Base-by-base conservation (phyloP, 2,329 filamentous ascomycete genomes). In the Sarocladiaceae sp. region DNA sequence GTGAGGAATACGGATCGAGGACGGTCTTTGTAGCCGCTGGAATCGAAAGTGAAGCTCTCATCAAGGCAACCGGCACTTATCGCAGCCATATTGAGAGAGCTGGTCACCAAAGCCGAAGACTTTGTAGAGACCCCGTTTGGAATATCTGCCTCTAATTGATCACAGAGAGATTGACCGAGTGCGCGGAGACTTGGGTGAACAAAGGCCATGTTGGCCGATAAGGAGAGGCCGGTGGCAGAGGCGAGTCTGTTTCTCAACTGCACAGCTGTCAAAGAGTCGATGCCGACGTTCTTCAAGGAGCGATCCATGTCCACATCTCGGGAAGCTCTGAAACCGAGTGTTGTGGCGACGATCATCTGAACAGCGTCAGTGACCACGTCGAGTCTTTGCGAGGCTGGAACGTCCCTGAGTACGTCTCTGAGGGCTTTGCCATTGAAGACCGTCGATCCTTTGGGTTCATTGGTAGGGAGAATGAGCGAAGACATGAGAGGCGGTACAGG, bases 181-280 rank as follows among this genome's bases (percentile, higher is more conserved):
- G 43, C 43, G 3, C 24, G 33, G 24, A 50, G 31, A 31, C 29
- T 50, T n/a, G 45, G 44, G 31, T 50, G 43, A 16, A 31, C n/a
- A 24, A 46, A 45, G 9, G 40, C 34, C 19, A 50, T 31, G 16
- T 45, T 42, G 15, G 39, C 47, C 3, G 49, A 42, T 7, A 49
- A 34, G 10, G 19, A 18, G 39, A 51, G 31, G 29, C 45, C 43
- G 3, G 50, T 52, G 19, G 41, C 23, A 15, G 45, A 31, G 13
- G 46, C 39, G 7, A 53, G 33, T 13, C 46, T 44, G 34, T 49
- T 51, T 10, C 51, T 45, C n/a, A 44, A 47, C 26, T 45, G 45
- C 4, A 50, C 47, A 4, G 47, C 49, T 7, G 47, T 50, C 32
- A 53, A 26, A 7, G 51, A 53, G 41, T 53, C 49, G 32, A 53